These are phyloP conservation scores for Dipteronia dyeriana DNA, from an alignment of 345 rosid genomes.

Conservation along the genomic window DNA sequence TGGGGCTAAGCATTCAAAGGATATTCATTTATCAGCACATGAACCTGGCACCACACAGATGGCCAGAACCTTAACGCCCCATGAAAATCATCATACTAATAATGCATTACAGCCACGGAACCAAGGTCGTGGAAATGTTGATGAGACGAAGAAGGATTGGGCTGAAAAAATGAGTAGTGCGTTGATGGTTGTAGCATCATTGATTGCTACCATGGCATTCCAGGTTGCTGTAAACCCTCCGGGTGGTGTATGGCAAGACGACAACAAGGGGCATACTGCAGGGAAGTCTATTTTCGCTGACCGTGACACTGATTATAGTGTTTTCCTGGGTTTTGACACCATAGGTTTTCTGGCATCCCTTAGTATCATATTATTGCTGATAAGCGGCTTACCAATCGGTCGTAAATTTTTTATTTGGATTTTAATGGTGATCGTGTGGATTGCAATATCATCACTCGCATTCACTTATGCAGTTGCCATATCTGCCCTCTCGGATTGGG, in stretches of 20 bases:
- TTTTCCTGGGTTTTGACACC: conserved; percentile 5
- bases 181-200: conserved; percentile 19
- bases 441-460: neutral
- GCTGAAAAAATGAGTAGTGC: neutral
- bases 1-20: neutral
- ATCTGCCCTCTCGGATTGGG: neutral
- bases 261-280: neutral
- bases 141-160: neutral
- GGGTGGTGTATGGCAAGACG: conserved; percentile 27
- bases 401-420: conserved; percentile 25
- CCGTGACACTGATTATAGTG: neutral
- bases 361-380: conserved; percentile 25
- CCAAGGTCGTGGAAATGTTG: too few relatives aligned
- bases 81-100: neutral
- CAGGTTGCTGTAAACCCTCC: conserved; percentile 33
- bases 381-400: conserved; percentile 29
- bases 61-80: neutral
- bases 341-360: conserved; percentile 26
- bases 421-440: conserved; percentile 35
- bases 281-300: neutral
- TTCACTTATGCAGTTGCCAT: neutral
- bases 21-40: neutral
- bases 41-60: neutral
- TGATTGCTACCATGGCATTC: conserved; percentile 34
- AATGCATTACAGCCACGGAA: too few relatives aligned